These are phyloP conservation scores for Tilletiaria anomala DNA, from an alignment of 1,284 basidiomycete genomes.

Conservation along the genomic window DNA sequence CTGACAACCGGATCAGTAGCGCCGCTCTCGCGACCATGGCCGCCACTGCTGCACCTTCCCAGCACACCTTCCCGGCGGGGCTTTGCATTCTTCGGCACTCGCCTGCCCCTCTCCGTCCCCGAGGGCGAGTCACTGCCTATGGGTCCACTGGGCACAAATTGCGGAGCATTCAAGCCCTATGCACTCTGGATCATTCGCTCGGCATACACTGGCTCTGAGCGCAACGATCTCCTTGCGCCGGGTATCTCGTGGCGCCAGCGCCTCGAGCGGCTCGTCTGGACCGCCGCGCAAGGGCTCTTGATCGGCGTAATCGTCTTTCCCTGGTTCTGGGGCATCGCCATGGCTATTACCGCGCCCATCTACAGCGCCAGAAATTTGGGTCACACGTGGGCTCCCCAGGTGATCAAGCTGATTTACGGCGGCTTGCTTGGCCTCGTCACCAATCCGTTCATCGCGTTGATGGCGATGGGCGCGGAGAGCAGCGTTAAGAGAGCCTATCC, in stretches of 20 bases:
- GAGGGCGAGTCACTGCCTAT: neutral
- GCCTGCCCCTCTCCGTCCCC: neutral
- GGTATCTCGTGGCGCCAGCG: conserved; percentile 21
- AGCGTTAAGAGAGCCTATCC: neutral
- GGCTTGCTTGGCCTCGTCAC: conserved; percentile 24
- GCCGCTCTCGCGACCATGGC: conserved; percentile 23
- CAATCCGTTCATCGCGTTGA: conserved; percentile 34
- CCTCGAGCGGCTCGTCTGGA: conserved; percentile 25
- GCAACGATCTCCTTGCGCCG: conserved; percentile 18
- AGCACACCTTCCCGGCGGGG: conserved; percentile 4
- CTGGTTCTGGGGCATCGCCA: conserved; percentile 34
- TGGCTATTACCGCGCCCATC: conserved; percentile 32
- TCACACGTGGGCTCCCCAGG: conserved; percentile 31
- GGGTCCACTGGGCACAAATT: neutral
- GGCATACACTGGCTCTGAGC: conserved; percentile 19
- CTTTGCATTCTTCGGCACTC: neutral
- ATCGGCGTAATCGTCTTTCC: conserved; percentile 18
- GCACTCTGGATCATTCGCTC: conserved; percentile 26
- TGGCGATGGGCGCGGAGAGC: conserved; percentile 31
- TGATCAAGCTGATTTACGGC: conserved; percentile 39
- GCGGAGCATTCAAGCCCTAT: conserved; percentile 8
- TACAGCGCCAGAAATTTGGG: conserved; percentile 31
- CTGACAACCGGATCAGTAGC: conserved; percentile 18
- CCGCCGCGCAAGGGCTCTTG: conserved; percentile 25
- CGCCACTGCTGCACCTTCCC: conserved; percentile 30